Percentiles rank a stretch among this genome's conserved stretches.
Evolutionary conservation across 2,329 filamentous ascomycete species (phyloP).

Genomic region (Tolypocladium guangdongense): DNA sequence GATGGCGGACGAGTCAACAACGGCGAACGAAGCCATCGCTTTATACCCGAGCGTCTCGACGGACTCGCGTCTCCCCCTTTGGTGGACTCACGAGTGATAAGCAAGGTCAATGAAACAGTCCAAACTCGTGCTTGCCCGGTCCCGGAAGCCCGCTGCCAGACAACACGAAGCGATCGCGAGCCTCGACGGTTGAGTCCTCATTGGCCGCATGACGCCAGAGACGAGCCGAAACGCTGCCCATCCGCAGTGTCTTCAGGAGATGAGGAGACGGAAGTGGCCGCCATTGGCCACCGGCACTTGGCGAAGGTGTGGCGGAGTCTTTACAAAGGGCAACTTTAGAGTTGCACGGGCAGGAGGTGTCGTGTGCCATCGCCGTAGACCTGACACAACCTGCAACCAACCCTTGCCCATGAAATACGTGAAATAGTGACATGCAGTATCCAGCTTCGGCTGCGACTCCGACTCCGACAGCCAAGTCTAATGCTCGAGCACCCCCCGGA

Average conservation of each 20-base stretch:
- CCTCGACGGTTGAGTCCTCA: neutral
- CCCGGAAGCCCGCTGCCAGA: neutral
- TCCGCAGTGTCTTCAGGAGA: too few species aligned
- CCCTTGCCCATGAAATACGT: neutral
- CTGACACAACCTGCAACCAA: neutral
- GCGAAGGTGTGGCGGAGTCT: neutral
- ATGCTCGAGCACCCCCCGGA: neutral
- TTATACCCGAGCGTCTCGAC: constrained; percentile 2
- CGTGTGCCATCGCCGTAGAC: neutral
- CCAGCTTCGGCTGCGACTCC: neutral
- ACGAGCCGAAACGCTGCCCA: constrained; percentile 1
- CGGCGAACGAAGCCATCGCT: neutral
- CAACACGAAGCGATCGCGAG: constrained; percentile 1
- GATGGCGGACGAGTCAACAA: neutral
- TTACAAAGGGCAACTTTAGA: neutral
- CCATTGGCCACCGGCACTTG: neutral
- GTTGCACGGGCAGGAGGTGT: neutral
- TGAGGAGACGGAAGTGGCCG: too few species aligned
- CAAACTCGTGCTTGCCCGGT: neutral
- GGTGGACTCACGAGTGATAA: neutral
- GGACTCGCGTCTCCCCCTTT: neutral
- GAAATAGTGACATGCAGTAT: neutral
- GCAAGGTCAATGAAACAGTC: neutral
- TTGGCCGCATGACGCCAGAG: neutral
- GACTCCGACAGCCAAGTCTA: neutral